These are phyloP conservation scores for Dentipellis sp. DNA, from an alignment of 768 basidiomycete species.

Conservation along the genomic window DNA sequence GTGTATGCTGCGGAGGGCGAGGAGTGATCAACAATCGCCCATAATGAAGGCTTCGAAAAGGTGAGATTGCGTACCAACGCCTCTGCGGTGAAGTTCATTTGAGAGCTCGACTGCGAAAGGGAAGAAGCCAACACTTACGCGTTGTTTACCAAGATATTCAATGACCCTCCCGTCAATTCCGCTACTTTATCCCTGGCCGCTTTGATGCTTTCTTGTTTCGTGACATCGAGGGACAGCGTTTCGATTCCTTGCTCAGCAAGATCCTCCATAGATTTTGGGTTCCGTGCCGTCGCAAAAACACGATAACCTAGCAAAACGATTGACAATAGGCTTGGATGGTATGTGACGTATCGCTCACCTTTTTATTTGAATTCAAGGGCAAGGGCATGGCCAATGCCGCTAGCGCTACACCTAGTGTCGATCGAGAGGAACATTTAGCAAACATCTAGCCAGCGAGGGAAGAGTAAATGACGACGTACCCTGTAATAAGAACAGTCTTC, in stretches of 20 bases:
- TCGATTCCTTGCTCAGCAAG: conserved; percentile 14
- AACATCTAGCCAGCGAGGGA: neutral
- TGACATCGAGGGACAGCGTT: conserved; percentile 21
- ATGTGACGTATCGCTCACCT: neutral
- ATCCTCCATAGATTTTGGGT: conserved; percentile 14
- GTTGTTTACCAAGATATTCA: conserved; percentile 24
- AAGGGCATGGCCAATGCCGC: conserved; percentile 18
- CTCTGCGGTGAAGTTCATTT: no score
- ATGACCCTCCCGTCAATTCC: conserved; percentile 16
- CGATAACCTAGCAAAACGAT: conserved; percentile 11
- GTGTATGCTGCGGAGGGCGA: conserved; percentile 6
- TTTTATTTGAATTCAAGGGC: conserved; percentile 14
- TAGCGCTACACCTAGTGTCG: conserved; percentile 12
- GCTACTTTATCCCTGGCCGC: conserved; percentile 9
- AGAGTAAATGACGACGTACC: neutral
- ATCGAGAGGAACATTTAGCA: neutral
- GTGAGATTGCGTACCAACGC: no score
- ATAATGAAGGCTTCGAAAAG: no score
- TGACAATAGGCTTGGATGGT: no score
- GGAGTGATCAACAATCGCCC: no score
- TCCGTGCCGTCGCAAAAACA: conserved; percentile 22
- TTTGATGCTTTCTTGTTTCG: conserved; percentile 9
- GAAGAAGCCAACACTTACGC: conserved; percentile 13
- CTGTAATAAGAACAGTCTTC: neutral
- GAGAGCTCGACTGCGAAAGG: neutral